Evolutionary conservation across 352 stramenopile species (phyloP).

Genomic region (Pseudoperonospora humuli): DNA sequence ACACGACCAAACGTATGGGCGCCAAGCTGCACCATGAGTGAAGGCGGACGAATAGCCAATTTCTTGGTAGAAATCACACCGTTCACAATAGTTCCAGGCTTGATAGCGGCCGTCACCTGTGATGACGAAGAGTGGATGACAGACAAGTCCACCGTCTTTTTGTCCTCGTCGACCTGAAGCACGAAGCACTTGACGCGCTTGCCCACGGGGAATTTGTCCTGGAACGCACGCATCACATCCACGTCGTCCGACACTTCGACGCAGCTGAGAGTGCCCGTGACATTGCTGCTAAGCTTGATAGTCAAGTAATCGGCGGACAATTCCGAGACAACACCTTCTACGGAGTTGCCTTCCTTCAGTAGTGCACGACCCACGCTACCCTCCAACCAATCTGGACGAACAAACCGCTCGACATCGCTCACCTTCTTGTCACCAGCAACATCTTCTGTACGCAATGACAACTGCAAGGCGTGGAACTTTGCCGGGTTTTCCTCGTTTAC

Average conservation of each 20-base stretch:
- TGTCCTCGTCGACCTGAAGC: conserved; percentile 57
- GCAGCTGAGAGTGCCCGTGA: conserved; percentile 52
- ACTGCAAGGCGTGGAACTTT: conserved; percentile 59
- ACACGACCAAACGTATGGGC: conserved; percentile 71
- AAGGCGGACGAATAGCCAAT: conserved; percentile 60
- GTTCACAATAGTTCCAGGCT: conserved; percentile 49
- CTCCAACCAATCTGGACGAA: conserved; percentile 75
- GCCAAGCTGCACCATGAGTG: conserved; percentile 80
- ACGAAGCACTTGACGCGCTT: conserved; percentile 66
- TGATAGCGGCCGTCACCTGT: conserved; percentile 25
- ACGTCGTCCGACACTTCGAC: conserved; percentile 66
- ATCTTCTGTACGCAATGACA: conserved; percentile 64
- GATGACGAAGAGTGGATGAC: conserved; percentile 37
- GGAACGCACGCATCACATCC: conserved; percentile 46
- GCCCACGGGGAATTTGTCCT: conserved; percentile 64
- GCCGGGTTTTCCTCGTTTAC: conserved; percentile 68
- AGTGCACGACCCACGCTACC: conserved; percentile 57
- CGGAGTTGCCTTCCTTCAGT: conserved; percentile 41
- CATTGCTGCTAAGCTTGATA: conserved; percentile 65
- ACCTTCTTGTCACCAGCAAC: conserved; percentile 25
- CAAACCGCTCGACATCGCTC: conserved; percentile 27
- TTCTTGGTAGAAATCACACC: conserved; percentile 71
- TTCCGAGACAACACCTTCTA: conserved; percentile 69
- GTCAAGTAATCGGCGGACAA: conserved; percentile 45
- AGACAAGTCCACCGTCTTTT: conserved; percentile 70